phyloP scores from a whole-genome alignment of 2,329 filamentous ascomycete species.

The Hymenoscyphus linearis region DNA sequence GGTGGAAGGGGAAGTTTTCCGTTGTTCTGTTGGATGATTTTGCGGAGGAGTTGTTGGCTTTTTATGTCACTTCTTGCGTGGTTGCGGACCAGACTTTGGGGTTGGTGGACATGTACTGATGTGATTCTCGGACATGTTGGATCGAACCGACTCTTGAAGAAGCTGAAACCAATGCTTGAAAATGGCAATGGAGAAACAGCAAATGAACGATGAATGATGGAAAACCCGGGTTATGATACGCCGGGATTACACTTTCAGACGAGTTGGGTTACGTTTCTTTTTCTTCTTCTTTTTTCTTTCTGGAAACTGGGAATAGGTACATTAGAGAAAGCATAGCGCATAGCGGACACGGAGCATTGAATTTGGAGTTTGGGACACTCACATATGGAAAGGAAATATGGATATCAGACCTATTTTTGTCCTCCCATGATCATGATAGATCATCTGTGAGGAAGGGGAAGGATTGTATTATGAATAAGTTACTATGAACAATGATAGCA shows the following conservation, averaged over 20 bases:
- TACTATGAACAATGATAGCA: no score
- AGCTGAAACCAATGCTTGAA: background rate
- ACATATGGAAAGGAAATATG: no score
- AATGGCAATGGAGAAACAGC: background rate
- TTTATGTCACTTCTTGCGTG: slow-evolving; percentile 5
- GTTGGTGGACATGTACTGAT: background rate
- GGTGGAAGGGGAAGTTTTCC: slow-evolving; percentile 54
- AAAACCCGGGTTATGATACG: background rate
- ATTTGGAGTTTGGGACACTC: no score
- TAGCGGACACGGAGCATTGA: no score
- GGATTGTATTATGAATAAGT: no score
- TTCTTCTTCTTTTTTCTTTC: no score
- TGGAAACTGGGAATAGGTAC: no score
- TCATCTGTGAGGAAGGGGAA: no score
- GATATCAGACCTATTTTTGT: no score
- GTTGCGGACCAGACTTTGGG: background rate
- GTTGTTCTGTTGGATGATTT: slow-evolving; percentile 60
- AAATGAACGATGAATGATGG: background rate
- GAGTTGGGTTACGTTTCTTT: background rate
- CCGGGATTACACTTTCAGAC: background rate
- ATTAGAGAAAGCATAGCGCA: no score
- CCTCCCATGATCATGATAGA: no score
- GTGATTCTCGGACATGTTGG: no score
- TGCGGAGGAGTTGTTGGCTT: slow-evolving; percentile 55
- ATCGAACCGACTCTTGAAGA: background rate